Percentiles rank a stretch among this genome's conserved stretches.
Conservation (phyloP, 352 stramenopile species). For the Globisporangium spiculum region DNA sequence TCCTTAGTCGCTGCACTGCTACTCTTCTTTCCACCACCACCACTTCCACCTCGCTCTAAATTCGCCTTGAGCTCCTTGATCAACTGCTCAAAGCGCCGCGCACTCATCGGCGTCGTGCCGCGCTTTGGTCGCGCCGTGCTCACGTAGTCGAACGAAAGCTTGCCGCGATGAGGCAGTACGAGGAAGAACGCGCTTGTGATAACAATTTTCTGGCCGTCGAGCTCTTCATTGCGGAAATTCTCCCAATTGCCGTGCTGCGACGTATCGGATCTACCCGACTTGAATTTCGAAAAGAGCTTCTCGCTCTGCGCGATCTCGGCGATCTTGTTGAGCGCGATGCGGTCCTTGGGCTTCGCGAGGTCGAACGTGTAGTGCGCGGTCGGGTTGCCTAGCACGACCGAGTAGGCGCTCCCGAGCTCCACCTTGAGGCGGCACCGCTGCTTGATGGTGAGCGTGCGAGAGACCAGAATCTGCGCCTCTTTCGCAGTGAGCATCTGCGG, state of each 20-base stretch:
- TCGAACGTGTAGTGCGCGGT: constrained; percentile 83
- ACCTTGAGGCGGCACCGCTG: constrained; percentile 77
- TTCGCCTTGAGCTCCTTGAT: constrained; percentile 58
- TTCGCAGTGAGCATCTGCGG: constrained; percentile 84
- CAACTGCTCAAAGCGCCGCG: constrained; percentile 69
- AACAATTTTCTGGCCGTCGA: constrained; percentile 68
- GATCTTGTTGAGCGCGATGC: constrained; percentile 73
- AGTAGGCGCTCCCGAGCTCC: constrained; percentile 82
- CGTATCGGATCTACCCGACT: constrained; percentile 58
- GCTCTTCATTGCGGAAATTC: constrained; percentile 90
- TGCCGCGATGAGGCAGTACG: constrained; percentile 59
- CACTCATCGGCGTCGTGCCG: constrained; percentile 58
- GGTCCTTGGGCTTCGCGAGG: constrained; percentile 70
- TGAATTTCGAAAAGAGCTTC: constrained; percentile 69
- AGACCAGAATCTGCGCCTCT: constrained; percentile 72
- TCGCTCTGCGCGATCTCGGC: constrained; percentile 81
- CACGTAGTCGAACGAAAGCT: constrained; percentile 90
- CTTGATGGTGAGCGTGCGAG: constrained; percentile 55
- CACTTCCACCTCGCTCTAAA: background rate
- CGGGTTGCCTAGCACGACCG: constrained; percentile 78
- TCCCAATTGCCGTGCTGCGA: constrained; percentile 90
- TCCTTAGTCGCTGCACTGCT: background rate
- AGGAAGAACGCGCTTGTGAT: constrained; percentile 82
- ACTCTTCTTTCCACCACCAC: background rate
- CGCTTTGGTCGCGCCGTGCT: constrained; percentile 71